Evolutionary conservation across 2,329 filamentous ascomycete genomes (phyloP).

Genomic region (Fusarium gaditjirri): DNA sequence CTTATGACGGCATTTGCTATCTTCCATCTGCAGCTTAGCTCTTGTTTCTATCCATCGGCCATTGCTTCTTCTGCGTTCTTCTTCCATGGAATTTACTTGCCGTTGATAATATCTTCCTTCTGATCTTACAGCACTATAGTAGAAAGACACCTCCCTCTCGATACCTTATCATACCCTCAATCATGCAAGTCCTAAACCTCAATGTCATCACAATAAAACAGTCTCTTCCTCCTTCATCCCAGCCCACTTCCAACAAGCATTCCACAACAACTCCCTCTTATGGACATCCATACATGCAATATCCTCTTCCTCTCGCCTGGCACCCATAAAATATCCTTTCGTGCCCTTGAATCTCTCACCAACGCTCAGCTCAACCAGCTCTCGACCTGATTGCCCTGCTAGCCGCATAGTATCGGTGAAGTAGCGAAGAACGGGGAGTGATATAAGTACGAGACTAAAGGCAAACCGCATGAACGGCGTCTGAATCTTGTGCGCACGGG

Average conservation of each 20-base stretch:
- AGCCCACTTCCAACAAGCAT: constrained; percentile 34
- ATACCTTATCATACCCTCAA: background rate
- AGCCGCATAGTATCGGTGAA: constrained; percentile 21
- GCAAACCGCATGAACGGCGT: background rate
- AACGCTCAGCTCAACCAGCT: constrained; percentile 29
- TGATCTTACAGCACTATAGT: background rate
- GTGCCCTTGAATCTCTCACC: background rate
- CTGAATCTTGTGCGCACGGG: constrained; percentile 28
- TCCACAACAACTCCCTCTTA: constrained; percentile 16
- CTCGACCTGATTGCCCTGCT: constrained; percentile 23
- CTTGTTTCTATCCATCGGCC: too few relatives aligned
- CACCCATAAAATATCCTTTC: constrained; percentile 25
- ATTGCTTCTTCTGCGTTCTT: background rate
- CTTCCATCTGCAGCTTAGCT: too few relatives aligned
- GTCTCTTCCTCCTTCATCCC: constrained; percentile 22
- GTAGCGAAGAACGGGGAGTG: constrained; percentile 12
- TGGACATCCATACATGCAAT: background rate
- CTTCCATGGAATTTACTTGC: background rate
- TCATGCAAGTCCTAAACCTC: fast-evolving
- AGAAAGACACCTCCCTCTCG: background rate
- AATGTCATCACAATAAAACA: background rate
- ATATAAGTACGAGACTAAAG: background rate
- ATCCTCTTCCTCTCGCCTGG: background rate
- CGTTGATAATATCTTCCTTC: background rate
- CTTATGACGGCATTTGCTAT: too few relatives aligned